A percentile compares a stretch with the other conserved stretches of the same genome.
Conservation (phyloP, 169 alveolate species). For the Cryptosporidium sp. region DNA sequence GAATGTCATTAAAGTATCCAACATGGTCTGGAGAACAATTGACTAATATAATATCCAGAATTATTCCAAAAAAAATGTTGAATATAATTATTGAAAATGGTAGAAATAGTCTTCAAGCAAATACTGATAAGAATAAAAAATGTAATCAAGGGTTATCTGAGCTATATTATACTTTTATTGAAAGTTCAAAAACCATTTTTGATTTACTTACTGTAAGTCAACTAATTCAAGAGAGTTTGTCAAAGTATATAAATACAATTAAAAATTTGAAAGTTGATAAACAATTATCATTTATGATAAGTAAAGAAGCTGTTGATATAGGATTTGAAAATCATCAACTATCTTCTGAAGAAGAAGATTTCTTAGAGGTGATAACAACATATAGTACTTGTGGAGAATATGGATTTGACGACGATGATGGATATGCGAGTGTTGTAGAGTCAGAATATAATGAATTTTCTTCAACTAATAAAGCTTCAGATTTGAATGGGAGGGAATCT, state of each 20-base stretch:
- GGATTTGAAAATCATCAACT: neutral
- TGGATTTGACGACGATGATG: slow-evolving; percentile 54
- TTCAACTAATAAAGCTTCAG: neutral
- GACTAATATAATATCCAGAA: slow-evolving; percentile 55
- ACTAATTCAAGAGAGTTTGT: slow-evolving; percentile 43
- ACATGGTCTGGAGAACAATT: slow-evolving; percentile 75
- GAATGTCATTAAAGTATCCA: slow-evolving; percentile 74
- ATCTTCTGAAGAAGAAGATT: slow-evolving; percentile 1
- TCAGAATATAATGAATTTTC: neutral
- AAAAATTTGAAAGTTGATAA: neutral
- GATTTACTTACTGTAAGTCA: slow-evolving; percentile 50
- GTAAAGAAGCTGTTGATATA: neutral
- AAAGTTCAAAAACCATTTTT: slow-evolving; percentile 6
- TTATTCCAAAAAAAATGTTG: slow-evolving; percentile 35
- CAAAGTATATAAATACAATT: neutral
- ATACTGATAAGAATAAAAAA: neutral
- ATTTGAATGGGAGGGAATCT: neutral
- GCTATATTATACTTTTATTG: slow-evolving; percentile 21
- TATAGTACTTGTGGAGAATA: slow-evolving; percentile 43
- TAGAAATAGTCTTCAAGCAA: neutral
- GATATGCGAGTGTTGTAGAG: slow-evolving; percentile 34
- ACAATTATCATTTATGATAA: neutral
- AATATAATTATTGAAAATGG: neutral
- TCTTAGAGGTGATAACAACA: neutral
- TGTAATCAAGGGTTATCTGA: slow-evolving; percentile 14